These are phyloP conservation scores for Penicillium odoratum DNA, from an alignment of 495 filamentous ascomycete genomes.

Conservation along the genomic window DNA sequence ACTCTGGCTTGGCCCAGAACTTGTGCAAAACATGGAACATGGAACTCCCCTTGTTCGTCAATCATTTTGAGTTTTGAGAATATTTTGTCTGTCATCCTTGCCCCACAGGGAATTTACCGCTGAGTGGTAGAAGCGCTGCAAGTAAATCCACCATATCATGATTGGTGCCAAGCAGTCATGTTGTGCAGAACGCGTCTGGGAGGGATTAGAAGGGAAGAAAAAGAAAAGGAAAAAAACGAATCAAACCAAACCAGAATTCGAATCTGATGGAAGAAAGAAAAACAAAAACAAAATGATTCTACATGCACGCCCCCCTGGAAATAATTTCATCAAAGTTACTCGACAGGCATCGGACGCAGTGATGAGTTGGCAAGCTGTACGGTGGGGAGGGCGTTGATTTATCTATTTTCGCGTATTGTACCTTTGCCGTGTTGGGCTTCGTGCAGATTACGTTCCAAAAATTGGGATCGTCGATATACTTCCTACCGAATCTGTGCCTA, in stretches of 20 bases:
- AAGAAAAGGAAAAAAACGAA: not conserved
- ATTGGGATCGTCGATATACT: not conserved
- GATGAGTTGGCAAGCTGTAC: slow-evolving; percentile 80
- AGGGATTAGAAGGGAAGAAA: not conserved
- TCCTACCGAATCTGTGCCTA: too few species aligned
- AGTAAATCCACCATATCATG: slow-evolving; percentile 26
- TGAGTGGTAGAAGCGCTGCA: slow-evolving; percentile 26
- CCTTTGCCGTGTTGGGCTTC: slow-evolving; percentile 25
- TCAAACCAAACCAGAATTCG: not conserved
- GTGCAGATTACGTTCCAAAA: slow-evolving; percentile 21
- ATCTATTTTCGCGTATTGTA: slow-evolving; percentile 16
- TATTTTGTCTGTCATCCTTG: slow-evolving; percentile 4
- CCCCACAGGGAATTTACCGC: slow-evolving; percentile 34
- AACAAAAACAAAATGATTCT: not conserved
- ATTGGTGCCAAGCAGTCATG: slow-evolving; percentile 36
- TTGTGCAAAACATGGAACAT: not conserved
- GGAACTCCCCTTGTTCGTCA: not conserved
- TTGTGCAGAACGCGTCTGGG: slow-evolving; percentile 38
- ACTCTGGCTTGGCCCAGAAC: not conserved
- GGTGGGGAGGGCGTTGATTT: slow-evolving; percentile 20
- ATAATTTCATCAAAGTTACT: slow-evolving; percentile 28
- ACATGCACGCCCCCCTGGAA: slow-evolving; percentile 15
- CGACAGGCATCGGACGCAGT: slow-evolving; percentile 66
- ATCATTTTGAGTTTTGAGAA: slow-evolving; percentile 16
- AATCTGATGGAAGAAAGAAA: not conserved